A percentile compares a stretch with the other conserved stretches of the same genome.
Conservation (phyloP, 352 stramenopile genomes). For the Phytopythium vexans region DNA sequence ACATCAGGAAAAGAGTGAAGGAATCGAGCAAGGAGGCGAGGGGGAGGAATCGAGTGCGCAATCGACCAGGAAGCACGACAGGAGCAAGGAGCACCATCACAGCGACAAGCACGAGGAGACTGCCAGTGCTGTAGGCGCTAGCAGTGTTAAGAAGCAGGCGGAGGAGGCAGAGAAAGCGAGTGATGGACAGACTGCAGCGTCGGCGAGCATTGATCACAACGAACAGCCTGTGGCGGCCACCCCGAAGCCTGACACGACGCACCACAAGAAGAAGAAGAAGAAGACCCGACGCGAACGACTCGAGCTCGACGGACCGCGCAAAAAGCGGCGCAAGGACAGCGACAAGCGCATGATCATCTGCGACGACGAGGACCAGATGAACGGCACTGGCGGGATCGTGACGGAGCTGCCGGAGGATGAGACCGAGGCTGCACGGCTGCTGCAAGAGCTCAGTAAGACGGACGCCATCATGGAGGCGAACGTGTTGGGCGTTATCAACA, state of each 20-base stretch:
- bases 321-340: constrained; percentile 45
- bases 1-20: not conserved
- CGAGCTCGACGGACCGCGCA: constrained; percentile 22
- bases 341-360: constrained; percentile 82
- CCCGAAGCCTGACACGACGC: too few relatives aligned
- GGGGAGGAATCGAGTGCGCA: too few relatives aligned
- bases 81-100: too few relatives aligned
- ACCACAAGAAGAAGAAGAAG: constrained; percentile 48
- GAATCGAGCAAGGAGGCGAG: constrained; percentile 1
- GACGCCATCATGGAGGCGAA: constrained; percentile 86
- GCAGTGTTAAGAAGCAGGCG: constrained; percentile 16
- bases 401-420: constrained; percentile 69
- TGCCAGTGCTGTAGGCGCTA: too few relatives aligned
- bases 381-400: constrained; percentile 27
- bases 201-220: not conserved
- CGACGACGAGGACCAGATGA: constrained; percentile 62
- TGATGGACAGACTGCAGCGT: not conserved
- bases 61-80: too few relatives aligned
- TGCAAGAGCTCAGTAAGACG: constrained; percentile 63
- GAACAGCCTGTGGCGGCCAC: too few relatives aligned
- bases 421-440: constrained; percentile 66
- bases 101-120: too few relatives aligned
- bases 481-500: constrained; percentile 79
- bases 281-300: constrained; percentile 25
- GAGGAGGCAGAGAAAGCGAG: constrained; percentile 16